These are phyloP conservation scores for Hanseniaspora meyeri DNA, from an alignment of 805 yeast genomes.

Conservation along the genomic window DNA sequence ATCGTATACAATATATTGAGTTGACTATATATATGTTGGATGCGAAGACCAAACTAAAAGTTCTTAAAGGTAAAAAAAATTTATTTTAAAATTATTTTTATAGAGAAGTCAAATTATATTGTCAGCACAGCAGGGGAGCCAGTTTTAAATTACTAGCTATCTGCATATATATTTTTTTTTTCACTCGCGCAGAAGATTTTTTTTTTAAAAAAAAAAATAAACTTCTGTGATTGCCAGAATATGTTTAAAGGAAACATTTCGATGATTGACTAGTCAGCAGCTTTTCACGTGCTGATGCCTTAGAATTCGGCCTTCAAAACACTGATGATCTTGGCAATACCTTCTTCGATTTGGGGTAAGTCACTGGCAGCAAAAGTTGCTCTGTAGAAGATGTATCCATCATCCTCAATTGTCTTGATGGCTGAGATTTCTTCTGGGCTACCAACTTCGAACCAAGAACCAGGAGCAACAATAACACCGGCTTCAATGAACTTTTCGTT, in stretches of 20 bases:
- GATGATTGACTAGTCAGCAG: no score
- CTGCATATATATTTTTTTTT: not conserved
- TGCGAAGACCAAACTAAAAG: not conserved
- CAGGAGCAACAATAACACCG: constrained; percentile 69
- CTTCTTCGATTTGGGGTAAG: constrained; percentile 45
- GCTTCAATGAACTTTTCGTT: constrained; percentile 47
- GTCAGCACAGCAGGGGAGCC: not conserved
- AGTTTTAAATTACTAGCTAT: not conserved
- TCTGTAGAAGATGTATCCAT: constrained; percentile 53
- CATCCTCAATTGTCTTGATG: not conserved
- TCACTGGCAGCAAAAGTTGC: constrained; percentile 84
- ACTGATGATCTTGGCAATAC: constrained; percentile 54
- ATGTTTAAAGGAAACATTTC: no score
- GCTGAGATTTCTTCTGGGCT: constrained; percentile 4
- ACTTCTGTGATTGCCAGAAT: not conserved
- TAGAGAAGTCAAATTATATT: no score
- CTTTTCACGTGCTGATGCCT: no score
- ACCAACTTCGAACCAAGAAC: constrained; percentile 55
- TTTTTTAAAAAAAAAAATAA: not conserved
- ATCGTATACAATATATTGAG: not conserved
- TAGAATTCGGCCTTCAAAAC: constrained; percentile 47
- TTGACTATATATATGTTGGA: not conserved
- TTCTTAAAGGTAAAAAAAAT: no score
- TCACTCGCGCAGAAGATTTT: not conserved
- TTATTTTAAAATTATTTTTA: no score